phyloP scores from a whole-genome alignment of 2,329 filamentous ascomycete genomes.

The Aspergillus floridensis region DNA sequence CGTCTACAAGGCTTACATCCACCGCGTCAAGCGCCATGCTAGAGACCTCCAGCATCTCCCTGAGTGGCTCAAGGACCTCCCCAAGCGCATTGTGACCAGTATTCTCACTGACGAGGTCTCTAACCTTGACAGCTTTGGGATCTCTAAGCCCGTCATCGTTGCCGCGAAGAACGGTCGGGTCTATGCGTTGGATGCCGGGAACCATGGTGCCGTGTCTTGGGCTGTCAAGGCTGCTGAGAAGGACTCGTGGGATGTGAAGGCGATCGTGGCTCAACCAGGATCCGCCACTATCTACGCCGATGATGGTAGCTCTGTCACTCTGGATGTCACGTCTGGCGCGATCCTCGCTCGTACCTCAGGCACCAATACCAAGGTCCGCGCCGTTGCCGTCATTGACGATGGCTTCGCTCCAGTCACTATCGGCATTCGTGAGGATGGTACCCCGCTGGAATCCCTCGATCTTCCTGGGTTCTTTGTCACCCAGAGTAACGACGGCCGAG shows the following conservation, averaged over 20 bases:
- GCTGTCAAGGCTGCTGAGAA: conserved; percentile 63
- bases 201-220: conserved; percentile 74
- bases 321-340: conserved; percentile 46
- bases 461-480: conserved; percentile 41
- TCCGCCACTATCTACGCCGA: conserved; percentile 59
- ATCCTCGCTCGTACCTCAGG: conserved; percentile 34
- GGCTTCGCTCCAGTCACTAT: conserved; percentile 25
- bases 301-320: conserved; percentile 60
- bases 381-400: conserved; percentile 33
- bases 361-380: conserved; percentile 27
- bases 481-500: conserved; percentile 39
- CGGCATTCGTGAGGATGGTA: conserved; percentile 37
- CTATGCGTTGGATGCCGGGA: conserved; percentile 74
- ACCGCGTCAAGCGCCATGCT: conserved; percentile 78
- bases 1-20: conserved; percentile 75
- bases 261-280: conserved; percentile 63
- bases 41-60: conserved; percentile 73
- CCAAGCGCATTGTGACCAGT: conserved; percentile 64
- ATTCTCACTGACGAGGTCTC: conserved; percentile 57
- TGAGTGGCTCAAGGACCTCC: conserved; percentile 67
- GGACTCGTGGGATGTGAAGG: conserved; percentile 64
- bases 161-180: conserved; percentile 77
- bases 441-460: conserved; percentile 30
- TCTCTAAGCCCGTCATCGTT: conserved; percentile 79
- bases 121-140: conserved; percentile 66